Percentiles rank a stretch among this genome's conserved stretches.
Evolutionary conservation across 192 early-diverging fungal genomes (phyloP).

Genomic region (Phlyctochytrium planicorne): DNA sequence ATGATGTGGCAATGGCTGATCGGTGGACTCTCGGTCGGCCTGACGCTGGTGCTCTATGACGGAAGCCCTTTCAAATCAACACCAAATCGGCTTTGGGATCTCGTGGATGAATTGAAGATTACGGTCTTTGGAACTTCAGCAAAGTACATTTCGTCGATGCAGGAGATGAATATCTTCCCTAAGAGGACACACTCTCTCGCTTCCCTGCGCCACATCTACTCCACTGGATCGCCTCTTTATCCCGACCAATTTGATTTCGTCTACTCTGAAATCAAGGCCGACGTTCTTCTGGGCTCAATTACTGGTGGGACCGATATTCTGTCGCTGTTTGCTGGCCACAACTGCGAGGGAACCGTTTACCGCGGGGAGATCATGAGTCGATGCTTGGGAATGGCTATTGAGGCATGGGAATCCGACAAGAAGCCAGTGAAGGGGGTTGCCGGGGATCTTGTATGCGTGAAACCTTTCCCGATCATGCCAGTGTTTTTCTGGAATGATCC

Average conservation of each 20-base stretch:
- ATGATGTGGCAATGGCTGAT: slow-evolving; percentile 99
- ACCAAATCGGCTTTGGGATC: slow-evolving; percentile 72
- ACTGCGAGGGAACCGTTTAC: slow-evolving; percentile 85
- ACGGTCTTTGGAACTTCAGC: slow-evolving; percentile 93
- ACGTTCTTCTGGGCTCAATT: slow-evolving; percentile 89
- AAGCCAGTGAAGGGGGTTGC: slow-evolving; percentile 43
- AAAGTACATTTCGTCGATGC: slow-evolving; percentile 89
- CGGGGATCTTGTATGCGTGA: slow-evolving; percentile 85
- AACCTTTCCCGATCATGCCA: slow-evolving; percentile 97
- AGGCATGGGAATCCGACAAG: slow-evolving; percentile 78
- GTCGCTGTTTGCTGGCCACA: slow-evolving; percentile 92
- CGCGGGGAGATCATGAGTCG: slow-evolving; percentile 93
- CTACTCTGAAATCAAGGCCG: slow-evolving; percentile 77
- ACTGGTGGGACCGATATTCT: slow-evolving; percentile 97
- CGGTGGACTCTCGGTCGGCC: slow-evolving; percentile 69
- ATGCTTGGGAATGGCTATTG: slow-evolving; percentile 90
- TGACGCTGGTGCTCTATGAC: slow-evolving; percentile 84
- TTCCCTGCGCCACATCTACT: slow-evolving; percentile 76
- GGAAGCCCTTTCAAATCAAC: slow-evolving; percentile 90
- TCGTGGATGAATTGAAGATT: slow-evolving; percentile 74
- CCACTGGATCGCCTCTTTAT: slow-evolving; percentile 92
- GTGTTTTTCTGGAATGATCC: slow-evolving; percentile 91
- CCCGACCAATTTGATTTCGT: slow-evolving; percentile 93
- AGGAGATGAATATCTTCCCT: slow-evolving; percentile 72
- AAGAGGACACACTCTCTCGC: slow-evolving; percentile 52